Evolutionary conservation across 2,329 filamentous ascomycete species (phyloP).

Genomic region (Cercospora sp.): DNA sequence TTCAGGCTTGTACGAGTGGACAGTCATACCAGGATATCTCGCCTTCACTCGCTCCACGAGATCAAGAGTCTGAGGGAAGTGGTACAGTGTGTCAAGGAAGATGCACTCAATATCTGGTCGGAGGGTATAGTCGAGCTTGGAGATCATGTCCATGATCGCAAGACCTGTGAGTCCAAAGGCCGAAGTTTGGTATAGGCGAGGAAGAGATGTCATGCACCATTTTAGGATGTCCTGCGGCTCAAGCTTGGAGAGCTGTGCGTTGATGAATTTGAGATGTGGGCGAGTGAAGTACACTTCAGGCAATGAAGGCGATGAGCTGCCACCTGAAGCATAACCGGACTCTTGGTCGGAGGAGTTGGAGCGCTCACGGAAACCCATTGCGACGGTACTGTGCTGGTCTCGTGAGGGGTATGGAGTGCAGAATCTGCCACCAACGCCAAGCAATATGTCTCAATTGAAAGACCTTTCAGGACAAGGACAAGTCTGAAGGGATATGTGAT

Average conservation of each 20-base stretch:
- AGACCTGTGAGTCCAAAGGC: constrained; percentile 55
- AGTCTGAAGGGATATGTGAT: background rate
- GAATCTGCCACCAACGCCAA: constrained; percentile 8
- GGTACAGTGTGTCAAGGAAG: constrained; percentile 57
- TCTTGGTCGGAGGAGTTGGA: constrained; percentile 53
- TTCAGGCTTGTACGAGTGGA: constrained; percentile 89
- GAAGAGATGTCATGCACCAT: constrained; percentile 89
- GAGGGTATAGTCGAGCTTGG: constrained; percentile 66
- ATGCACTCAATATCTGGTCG: constrained; percentile 55
- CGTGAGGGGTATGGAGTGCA: constrained; percentile 7
- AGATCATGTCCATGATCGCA: constrained; percentile 65
- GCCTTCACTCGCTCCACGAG: constrained; percentile 67
- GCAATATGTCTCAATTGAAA: background rate
- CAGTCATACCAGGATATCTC: constrained; percentile 73
- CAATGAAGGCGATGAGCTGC: constrained; percentile 62
- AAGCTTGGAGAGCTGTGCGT: constrained; percentile 83
- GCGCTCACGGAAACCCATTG: constrained; percentile 25
- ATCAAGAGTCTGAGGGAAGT: constrained; percentile 54
- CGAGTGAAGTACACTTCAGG: constrained; percentile 83
- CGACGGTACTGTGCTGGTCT: constrained; percentile 1
- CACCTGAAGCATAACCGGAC: constrained; percentile 77
- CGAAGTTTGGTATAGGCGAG: constrained; percentile 52
- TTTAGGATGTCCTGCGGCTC: constrained; percentile 86
- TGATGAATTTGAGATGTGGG: constrained; percentile 85
- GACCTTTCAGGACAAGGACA: background rate